Percentiles rank a stretch among this genome's conserved stretches.
Evolutionary conservation across 2,329 filamentous ascomycete species (phyloP).

Genomic region (Aspergillus ibericus): DNA sequence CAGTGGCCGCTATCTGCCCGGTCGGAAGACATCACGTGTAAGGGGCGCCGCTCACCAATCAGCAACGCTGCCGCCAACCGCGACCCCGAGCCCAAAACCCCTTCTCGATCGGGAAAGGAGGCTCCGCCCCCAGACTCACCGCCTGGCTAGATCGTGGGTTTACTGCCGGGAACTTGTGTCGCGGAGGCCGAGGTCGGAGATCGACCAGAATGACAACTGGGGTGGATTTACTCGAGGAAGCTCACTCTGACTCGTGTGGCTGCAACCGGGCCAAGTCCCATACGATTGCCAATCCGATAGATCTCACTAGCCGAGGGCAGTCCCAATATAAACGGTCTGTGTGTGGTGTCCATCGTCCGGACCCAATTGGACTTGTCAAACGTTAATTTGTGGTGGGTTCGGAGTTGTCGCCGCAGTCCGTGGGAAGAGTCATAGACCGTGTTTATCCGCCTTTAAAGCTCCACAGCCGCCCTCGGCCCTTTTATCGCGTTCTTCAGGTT

Average conservation of each 20-base stretch:
- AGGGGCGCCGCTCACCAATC: neutral
- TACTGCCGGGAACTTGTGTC: slow-evolving; percentile 2
- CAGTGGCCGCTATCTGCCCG: slow-evolving; percentile 6
- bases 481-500: neutral
- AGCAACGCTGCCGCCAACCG: neutral
- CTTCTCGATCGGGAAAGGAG: neutral
- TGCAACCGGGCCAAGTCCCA: neutral
- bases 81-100: no score
- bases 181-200: slow-evolving; percentile 4
- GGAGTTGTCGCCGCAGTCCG: slow-evolving; percentile 32
- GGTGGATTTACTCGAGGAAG: neutral
- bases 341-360: neutral
- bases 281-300: no score
- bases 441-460: slow-evolving; percentile 14
- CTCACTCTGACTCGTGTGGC: neutral
- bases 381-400: slow-evolving; percentile 11
- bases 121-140: neutral
- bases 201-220: neutral
- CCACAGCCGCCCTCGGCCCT: slow-evolving; percentile 8
- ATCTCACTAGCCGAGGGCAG: no score
- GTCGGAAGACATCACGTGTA: slow-evolving; percentile 9
- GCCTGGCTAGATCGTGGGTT: neutral
- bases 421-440: slow-evolving; percentile 23
- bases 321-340: neutral
- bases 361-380: neutral